Percentiles rank a stretch among this genome's conserved stretches.
These are phyloP conservation scores for Aspergillus arachidicola DNA, from an alignment of 2,329 filamentous ascomycete species.

Conservation along the genomic window DNA sequence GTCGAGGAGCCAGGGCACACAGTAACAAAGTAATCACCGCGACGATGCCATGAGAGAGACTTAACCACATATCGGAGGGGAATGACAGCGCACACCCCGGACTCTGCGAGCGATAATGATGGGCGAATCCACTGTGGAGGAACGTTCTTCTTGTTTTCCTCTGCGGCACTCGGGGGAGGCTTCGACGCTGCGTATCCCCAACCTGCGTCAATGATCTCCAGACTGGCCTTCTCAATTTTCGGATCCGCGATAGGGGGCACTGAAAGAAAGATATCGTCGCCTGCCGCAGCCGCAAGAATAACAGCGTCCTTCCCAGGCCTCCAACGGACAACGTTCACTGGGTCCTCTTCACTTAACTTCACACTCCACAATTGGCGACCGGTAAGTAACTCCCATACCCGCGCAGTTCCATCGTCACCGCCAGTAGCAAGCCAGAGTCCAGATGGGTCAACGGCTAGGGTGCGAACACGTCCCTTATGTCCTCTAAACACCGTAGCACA, in stretches of 20 bases:
- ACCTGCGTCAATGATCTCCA: conserved; percentile 79
- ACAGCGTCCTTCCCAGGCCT: conserved; percentile 78
- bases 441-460: conserved; percentile 80
- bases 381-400: conserved; percentile 85
- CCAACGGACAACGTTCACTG: conserved; percentile 88
- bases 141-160: conserved; percentile 67
- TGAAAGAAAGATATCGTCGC: conserved; percentile 83
- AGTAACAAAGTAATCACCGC: conserved; percentile 91
- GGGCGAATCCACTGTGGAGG: conserved; percentile 84
- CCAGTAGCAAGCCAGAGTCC: conserved; percentile 87
- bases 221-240: conserved; percentile 72
- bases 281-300: conserved; percentile 80
- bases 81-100: conserved; percentile 75
- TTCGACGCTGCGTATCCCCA: conserved; percentile 82
- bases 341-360: conserved; percentile 73
- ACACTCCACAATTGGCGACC: conserved; percentile 86
- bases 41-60: conserved; percentile 88
- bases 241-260: conserved; percentile 73
- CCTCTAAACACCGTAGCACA: conserved; percentile 85
- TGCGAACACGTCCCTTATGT: conserved; percentile 84
- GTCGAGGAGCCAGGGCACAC: conserved; percentile 70
- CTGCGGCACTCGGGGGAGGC: conserved; percentile 53
- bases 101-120: conserved; percentile 69
- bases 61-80: conserved; percentile 82
- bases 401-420: conserved; percentile 89